phyloP scores from a whole-genome alignment of 2,329 filamentous ascomycete species.

The Fusarium circinatum region DNA sequence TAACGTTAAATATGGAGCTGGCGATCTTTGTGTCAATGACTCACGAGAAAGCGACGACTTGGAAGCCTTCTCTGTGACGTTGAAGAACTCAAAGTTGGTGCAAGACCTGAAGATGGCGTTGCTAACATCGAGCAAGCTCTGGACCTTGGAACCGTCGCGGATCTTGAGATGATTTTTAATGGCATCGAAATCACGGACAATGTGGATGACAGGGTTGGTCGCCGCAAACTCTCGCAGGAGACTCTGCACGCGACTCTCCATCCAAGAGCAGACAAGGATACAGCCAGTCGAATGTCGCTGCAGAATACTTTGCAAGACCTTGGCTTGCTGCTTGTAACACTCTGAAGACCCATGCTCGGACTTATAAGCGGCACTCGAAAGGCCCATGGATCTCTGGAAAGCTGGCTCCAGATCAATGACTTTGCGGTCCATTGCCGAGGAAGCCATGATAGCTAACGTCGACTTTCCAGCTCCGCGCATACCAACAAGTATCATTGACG shows the following conservation, averaged over 20 bases:
- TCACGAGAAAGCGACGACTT: slow-evolving; percentile 30
- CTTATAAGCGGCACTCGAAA: slow-evolving; percentile 71
- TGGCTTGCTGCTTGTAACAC: slow-evolving; percentile 71
- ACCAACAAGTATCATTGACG: slow-evolving; percentile 78
- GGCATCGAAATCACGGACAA: slow-evolving; percentile 72
- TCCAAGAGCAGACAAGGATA: slow-evolving; percentile 78
- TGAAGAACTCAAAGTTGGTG: slow-evolving; percentile 82
- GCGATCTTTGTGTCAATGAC: slow-evolving; percentile 49
- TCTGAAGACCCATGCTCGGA: slow-evolving; percentile 69
- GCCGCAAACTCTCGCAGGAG: slow-evolving; percentile 70
- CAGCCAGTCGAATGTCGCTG: slow-evolving; percentile 67
- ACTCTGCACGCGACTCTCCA: slow-evolving; percentile 71
- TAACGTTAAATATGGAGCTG: slow-evolving; percentile 71
- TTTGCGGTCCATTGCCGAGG: slow-evolving; percentile 73
- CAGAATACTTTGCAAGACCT: slow-evolving; percentile 69
- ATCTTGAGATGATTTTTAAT: slow-evolving; percentile 71
- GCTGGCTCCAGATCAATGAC: slow-evolving; percentile 75
- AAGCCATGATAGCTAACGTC: slow-evolving; percentile 79
- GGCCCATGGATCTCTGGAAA: slow-evolving; percentile 72
- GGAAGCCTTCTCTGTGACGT: slow-evolving; percentile 68
- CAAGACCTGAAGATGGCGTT: slow-evolving; percentile 70
- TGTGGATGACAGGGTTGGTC: slow-evolving; percentile 76
- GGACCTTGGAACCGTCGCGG: slow-evolving; percentile 65
- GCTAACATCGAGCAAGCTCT: slow-evolving; percentile 67
- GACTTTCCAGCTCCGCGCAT: slow-evolving; percentile 81